Conservation (phyloP, 768 basidiomycete genomes). For the Panaeolus cyanescens region DNA sequence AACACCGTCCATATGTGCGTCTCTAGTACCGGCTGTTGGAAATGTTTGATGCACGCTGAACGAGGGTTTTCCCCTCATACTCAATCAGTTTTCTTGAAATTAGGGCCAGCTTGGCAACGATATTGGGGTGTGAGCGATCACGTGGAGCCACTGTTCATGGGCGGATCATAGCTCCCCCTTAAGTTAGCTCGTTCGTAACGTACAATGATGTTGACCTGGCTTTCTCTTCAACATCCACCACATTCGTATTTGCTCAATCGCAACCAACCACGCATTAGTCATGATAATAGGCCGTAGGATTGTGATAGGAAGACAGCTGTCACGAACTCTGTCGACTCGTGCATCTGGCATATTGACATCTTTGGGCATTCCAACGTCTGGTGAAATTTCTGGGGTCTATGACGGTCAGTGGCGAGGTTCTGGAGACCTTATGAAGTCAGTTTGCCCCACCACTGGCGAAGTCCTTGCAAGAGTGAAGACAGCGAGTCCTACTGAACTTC, state of each 20-base stretch:
- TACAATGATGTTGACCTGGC: slow-evolving; percentile 5
- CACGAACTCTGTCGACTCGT: slow-evolving; percentile 64
- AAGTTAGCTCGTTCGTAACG: not conserved
- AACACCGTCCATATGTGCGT: not conserved
- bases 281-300: not conserved
- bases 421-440: slow-evolving; percentile 68
- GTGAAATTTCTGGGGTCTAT: slow-evolving; percentile 73
- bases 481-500: slow-evolving; percentile 75
- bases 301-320: slow-evolving; percentile 16
- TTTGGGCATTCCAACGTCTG: slow-evolving; percentile 58
- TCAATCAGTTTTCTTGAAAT: not conserved
- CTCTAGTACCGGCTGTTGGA: not conserved
- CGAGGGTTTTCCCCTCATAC: not conserved
- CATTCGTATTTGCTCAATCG: not conserved
- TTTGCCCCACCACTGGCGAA: slow-evolving; percentile 89
- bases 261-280: not conserved
- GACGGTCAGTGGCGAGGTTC: slow-evolving; percentile 82
- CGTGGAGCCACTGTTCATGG: slow-evolving; percentile 6
- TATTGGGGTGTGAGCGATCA: not conserved
- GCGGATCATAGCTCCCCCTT: slow-evolving; percentile 17
- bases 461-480: slow-evolving; percentile 73
- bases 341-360: slow-evolving; percentile 69
- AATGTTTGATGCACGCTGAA: not conserved
- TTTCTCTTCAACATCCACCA: slow-evolving; percentile 11
- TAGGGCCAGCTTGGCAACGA: not conserved